These are phyloP conservation scores for Pyronema domesticum DNA, from an alignment of 495 filamentous ascomycete species.

Conservation along the genomic window DNA sequence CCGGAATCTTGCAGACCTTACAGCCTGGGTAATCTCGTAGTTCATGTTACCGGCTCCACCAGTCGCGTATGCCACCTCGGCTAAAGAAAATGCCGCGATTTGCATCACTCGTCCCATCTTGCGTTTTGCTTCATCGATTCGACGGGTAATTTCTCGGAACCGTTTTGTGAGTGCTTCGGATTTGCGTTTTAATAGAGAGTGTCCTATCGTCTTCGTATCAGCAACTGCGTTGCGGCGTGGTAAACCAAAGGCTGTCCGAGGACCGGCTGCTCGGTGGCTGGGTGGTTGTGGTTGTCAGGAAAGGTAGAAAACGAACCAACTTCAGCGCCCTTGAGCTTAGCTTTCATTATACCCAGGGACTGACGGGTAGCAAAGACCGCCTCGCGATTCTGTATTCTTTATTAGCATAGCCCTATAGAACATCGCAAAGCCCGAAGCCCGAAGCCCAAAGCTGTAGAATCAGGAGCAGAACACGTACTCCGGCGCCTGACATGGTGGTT, in stretches of 20 bases:
- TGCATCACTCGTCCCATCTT: constrained; percentile 99
- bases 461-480: constrained; percentile 23
- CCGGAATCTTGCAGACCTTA: constrained; percentile 77
- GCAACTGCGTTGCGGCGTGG: background rate
- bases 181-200: constrained; percentile 76
- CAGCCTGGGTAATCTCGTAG: constrained; percentile 94
- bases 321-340: constrained; percentile 93
- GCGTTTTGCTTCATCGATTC: constrained; percentile 96
- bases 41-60: constrained; percentile 65
- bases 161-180: constrained; percentile 76
- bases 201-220: constrained; percentile 32
- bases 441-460: background rate
- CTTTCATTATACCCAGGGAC: constrained; percentile 91
- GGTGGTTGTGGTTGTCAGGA: background rate
- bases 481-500: constrained; percentile 37
- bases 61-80: constrained; percentile 93
- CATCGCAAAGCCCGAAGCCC: background rate
- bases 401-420: background rate
- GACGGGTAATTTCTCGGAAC: constrained; percentile 67
- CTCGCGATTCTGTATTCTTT: constrained; percentile 49
- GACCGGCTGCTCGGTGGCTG: background rate
- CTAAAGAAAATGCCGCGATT: constrained; percentile 91
- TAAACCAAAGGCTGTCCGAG: background rate
- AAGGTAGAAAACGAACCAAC: constrained; percentile 25
- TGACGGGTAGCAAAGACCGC: constrained; percentile 96